Evolutionary conservation across 2,329 filamentous ascomycete genomes (phyloP).

Genomic region (Penicillium rolfsii): DNA sequence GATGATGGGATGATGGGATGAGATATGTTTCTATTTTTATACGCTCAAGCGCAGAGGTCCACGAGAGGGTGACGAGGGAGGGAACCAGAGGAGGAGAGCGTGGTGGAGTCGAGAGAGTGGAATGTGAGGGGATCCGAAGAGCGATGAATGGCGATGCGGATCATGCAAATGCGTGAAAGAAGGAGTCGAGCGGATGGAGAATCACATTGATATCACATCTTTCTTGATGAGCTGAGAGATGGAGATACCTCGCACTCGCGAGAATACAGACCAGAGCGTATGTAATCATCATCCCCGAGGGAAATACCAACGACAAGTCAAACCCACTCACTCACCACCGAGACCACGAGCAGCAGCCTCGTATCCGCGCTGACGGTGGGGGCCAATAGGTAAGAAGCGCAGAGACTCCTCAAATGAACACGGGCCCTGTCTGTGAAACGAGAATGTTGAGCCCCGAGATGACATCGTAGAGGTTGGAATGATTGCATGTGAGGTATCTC

Average conservation of each 20-base stretch:
- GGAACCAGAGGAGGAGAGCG: background rate
- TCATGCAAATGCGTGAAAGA: background rate
- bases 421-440: background rate
- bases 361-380: background rate
- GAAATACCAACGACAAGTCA: background rate
- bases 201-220: slow-evolving; percentile 1
- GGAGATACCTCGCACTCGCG: too few species aligned
- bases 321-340: background rate
- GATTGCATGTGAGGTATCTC: background rate
- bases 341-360: background rate
- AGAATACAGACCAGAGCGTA: background rate
- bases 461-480: background rate
- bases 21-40: background rate
- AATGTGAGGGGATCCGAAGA: background rate
- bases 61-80: background rate
- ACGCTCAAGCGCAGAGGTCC: background rate
- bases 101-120: background rate
- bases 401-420: background rate
- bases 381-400: background rate
- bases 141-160: background rate
- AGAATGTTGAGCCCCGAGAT: background rate
- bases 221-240: background rate
- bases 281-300: background rate
- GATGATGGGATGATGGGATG: background rate
- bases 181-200: background rate